phyloP scores from a whole-genome alignment of 2,329 filamentous ascomycete species.

The Chaetomium strumarium region DNA sequence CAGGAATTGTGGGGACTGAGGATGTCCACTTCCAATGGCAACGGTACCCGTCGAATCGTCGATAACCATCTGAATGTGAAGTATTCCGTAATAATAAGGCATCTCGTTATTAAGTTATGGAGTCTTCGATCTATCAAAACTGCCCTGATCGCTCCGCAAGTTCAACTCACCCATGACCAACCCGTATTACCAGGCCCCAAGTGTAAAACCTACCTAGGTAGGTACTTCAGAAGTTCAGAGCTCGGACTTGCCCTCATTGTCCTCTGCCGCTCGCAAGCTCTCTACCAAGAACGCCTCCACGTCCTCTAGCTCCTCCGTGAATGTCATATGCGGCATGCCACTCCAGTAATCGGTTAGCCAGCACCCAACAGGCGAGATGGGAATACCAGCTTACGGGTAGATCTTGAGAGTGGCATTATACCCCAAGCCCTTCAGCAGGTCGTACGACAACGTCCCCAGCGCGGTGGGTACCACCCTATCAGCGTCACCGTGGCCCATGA shows the following conservation, averaged over 20 bases:
- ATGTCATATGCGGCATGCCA: slow-evolving; percentile 69
- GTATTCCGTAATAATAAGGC: too few species aligned
- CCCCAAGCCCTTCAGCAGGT: slow-evolving; percentile 62
- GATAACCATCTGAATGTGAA: too few species aligned
- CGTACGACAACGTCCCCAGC: slow-evolving; percentile 62
- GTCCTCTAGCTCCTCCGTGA: slow-evolving; percentile 73
- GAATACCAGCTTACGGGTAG: slow-evolving; percentile 55
- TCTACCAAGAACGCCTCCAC: slow-evolving; percentile 56
- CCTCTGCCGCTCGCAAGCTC: slow-evolving; percentile 40
- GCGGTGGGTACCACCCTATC: slow-evolving; percentile 67
- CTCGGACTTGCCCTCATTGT: slow-evolving; percentile 32
- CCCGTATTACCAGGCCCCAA: background rate
- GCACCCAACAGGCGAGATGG: background rate
- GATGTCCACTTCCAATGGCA: too few species aligned
- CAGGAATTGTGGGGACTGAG: too few species aligned
- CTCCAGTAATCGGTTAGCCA: slow-evolving; percentile 34
- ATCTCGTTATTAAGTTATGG: too few species aligned
- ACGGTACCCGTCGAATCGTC: too few species aligned
- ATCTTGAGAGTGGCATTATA: slow-evolving; percentile 69
- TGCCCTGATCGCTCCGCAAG: background rate
- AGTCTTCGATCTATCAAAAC: background rate
- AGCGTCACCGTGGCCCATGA: slow-evolving; percentile 79
- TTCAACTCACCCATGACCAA: background rate
- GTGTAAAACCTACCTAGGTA: background rate
- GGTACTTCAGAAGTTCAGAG: too few species aligned